Evolutionary conservation across 2,329 filamentous ascomycete species (phyloP), one percentile per base, ranked within the genome.

Genomic region (Venturia nashicola): DNA sequence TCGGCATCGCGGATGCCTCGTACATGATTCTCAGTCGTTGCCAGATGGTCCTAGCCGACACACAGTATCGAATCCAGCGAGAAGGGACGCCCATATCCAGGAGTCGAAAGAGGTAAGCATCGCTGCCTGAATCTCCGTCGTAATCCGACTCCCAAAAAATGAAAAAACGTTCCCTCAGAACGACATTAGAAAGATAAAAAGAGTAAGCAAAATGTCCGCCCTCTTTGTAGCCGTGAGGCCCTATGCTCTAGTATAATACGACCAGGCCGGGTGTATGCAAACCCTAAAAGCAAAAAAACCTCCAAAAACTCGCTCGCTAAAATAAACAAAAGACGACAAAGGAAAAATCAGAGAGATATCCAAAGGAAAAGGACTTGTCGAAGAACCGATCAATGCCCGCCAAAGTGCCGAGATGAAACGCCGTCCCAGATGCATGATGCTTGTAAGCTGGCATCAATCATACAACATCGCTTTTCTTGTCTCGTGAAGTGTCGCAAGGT

Each of bases 361-460:
- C 69, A 73, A 73, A 68, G 71, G 74, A 67, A 67, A 71, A 71
- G 14, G 20, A 27, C 20, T 68, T 70, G 70, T 72, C 71, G 40
- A 42, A 43, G 51, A 39, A 39, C 27, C 34, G 43, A 27, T 39
- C 11, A 14, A n/a, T 20, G 61, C 20, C 39, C 46, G 46, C 51
- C 48, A 34, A 46, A 63, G 54, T 36, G 32, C 59, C 34, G 32
- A 27, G 72, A 75, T 76, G 73, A 77, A 51, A 82, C 80, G 79
- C 81, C 80, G 77, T 81, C 80, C 78, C 75, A 82, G 44, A 65
- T 65, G 63, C 63, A 62, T 66, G 60, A 63, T 66, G 64, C 20
- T 82, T 79, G 78, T 75, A 73, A 72, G 70, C 67, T 32, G 72
- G 75, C 75, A 75, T 74, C 71, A 72, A 68, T 75, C 72, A 71